phyloP scores from a whole-genome alignment of 2,329 filamentous ascomycete species.

The Pseudocercospora macadamiae region DNA sequence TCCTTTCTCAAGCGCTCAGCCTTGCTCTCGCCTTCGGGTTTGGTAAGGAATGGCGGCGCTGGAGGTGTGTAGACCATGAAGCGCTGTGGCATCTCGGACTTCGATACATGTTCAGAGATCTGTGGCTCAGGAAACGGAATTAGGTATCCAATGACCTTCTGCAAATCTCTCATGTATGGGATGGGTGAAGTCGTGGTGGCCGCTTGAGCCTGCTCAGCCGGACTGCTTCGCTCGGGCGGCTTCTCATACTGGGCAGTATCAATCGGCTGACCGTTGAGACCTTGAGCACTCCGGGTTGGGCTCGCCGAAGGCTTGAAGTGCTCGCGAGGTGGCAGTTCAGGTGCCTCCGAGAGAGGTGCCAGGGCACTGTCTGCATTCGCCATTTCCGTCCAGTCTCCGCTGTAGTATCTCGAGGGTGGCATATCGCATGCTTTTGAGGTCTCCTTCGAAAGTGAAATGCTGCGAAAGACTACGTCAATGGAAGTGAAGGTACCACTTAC shows the following conservation, averaged over 20 bases:
- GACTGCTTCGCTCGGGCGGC: conserved; percentile 5
- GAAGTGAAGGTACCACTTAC: neutral
- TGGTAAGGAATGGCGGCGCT: conserved; percentile 43
- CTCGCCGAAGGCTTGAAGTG: conserved; percentile 2
- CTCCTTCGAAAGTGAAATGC: neutral
- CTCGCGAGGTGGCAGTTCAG: conserved; percentile 5
- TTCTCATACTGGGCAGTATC: neutral
- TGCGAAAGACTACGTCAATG: neutral
- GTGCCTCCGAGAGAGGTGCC: neutral
- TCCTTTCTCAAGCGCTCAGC: conserved; percentile 39
- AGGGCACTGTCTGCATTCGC: conserved; percentile 5
- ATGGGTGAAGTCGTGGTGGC: conserved; percentile 32
- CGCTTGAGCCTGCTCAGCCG: neutral
- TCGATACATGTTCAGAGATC: conserved; percentile 26
- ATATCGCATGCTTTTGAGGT: neutral
- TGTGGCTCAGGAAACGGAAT: conserved; percentile 48
- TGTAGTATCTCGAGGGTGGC: neutral
- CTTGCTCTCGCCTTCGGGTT: conserved; percentile 42
- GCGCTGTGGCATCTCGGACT: conserved; percentile 40
- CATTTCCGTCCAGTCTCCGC: conserved; percentile 6
- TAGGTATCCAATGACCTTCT: conserved; percentile 47
- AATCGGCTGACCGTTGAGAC: conserved; percentile 6
- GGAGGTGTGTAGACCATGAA: conserved; percentile 53
- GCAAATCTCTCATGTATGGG: conserved; percentile 45
- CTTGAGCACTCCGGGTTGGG: neutral